Percentiles rank a stretch among this genome's conserved stretches.
Evolutionary conservation across 2,329 filamentous ascomycete species (phyloP).

Genomic region (Aureobasidium sp.): DNA sequence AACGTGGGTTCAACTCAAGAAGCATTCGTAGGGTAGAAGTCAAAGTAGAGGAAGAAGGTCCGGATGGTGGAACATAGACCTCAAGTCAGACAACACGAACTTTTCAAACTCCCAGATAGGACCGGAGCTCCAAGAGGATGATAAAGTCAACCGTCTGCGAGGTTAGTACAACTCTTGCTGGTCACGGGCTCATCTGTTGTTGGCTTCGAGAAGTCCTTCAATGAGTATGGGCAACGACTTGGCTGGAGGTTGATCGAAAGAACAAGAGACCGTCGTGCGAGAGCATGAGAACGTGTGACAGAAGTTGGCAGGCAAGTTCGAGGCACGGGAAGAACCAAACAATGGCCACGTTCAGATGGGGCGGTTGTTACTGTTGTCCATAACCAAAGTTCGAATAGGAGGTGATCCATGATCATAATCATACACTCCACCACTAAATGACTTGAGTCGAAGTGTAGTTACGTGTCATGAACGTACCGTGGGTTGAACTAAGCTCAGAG

Average conservation of each 20-base stretch:
- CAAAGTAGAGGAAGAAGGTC: neutral
- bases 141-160: too few species aligned
- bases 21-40: neutral
- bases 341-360: neutral
- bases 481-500: neutral
- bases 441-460: neutral
- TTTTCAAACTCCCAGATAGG: neutral
- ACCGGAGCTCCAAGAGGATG: neutral
- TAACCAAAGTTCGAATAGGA: neutral
- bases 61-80: neutral
- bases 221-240: too few species aligned
- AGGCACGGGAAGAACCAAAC: neutral
- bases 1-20: neutral
- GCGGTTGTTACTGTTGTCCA: neutral
- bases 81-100: neutral
- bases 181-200: too few species aligned
- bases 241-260: too few species aligned
- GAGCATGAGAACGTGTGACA: neutral
- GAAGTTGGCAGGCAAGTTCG: neutral
- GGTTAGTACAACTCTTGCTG: too few species aligned
- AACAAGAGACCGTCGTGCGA: too few species aligned
- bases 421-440: too few species aligned
- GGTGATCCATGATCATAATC: neutral
- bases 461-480: neutral
- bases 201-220: too few species aligned